A percentile compares a stretch with the other conserved stretches of the same genome.
These are phyloP conservation scores for Pestalotiopsis sp. DNA, from an alignment of 2,329 filamentous ascomycete species.

Conservation along the genomic window DNA sequence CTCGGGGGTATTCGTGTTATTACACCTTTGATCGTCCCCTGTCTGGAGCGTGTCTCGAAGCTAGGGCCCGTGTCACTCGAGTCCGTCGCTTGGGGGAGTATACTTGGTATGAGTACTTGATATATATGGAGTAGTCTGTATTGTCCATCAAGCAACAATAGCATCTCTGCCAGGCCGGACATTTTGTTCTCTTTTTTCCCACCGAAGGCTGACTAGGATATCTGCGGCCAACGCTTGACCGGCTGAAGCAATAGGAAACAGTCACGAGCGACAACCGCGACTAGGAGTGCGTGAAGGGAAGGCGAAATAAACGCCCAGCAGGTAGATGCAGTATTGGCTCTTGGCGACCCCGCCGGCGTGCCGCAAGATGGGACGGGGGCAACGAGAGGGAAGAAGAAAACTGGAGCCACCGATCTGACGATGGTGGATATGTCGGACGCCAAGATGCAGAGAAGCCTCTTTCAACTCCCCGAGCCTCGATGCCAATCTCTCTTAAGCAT, in stretches of 20 bases:
- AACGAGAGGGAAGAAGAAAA: background rate
- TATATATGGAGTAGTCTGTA: background rate
- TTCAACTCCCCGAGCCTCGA: background rate
- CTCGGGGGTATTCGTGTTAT: no score
- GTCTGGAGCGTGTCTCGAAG: background rate
- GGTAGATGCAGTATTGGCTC: background rate
- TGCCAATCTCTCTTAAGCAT: background rate
- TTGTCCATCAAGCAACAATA: no score
- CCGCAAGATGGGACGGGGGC: conserved; percentile 1
- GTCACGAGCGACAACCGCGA: background rate
- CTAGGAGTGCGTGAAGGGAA: background rate
- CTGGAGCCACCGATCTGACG: conserved; percentile 5
- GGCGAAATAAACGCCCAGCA: background rate
- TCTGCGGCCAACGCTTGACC: background rate
- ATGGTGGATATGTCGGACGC: conserved; percentile 9
- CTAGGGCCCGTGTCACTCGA: background rate
- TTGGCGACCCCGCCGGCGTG: conserved; percentile 2
- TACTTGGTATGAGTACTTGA: background rate
- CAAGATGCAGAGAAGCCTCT: background rate
- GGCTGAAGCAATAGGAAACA: background rate
- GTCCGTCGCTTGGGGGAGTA: background rate
- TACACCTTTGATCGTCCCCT: no score
- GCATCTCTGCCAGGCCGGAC: no score
- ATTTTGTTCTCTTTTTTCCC: background rate
- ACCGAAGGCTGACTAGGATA: no score